These are phyloP conservation scores for Dimargaris cristalligena DNA, from an alignment of 192 early-diverging fungal species.

Conservation along the genomic window DNA sequence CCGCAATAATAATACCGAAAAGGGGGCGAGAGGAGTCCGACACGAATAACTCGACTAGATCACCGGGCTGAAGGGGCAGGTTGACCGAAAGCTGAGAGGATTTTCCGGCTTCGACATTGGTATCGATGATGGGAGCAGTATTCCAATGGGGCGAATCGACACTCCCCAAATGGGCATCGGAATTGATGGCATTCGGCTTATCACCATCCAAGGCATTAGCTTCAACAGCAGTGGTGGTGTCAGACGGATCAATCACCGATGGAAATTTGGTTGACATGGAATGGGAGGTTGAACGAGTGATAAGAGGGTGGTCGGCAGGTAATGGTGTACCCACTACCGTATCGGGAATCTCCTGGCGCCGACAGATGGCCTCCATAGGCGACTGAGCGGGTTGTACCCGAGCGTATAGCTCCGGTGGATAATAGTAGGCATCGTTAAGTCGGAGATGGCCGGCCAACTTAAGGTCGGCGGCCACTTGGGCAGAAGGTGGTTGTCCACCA, in stretches of 20 bases:
- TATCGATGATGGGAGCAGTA: slow-evolving; percentile 1
- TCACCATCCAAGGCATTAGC: not conserved
- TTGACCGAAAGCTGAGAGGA: not conserved
- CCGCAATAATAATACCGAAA: not conserved
- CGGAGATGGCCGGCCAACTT: too few relatives aligned
- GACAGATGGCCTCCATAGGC: not conserved
- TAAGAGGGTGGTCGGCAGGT: slow-evolving; percentile 1
- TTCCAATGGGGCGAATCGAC: not conserved
- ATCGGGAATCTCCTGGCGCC: not conserved
- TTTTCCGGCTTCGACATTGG: not conserved
- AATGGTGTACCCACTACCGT: not conserved
- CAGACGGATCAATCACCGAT: not conserved
- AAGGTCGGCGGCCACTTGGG: not conserved
- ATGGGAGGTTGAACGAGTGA: not conserved
- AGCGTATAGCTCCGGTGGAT: not conserved
- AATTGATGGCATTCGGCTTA: not conserved
- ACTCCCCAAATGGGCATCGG: not conserved
- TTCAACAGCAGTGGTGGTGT: not conserved
- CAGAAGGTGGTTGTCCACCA: not conserved
- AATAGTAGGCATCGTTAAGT: too few relatives aligned
- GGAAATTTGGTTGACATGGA: not conserved
- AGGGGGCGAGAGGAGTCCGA: not conserved
- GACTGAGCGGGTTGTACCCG: not conserved
- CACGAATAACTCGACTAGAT: not conserved
- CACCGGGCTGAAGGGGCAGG: not conserved